Evolutionary conservation across 2,329 filamentous ascomycete species (phyloP).

Genomic region (Huntiella abstrusa): DNA sequence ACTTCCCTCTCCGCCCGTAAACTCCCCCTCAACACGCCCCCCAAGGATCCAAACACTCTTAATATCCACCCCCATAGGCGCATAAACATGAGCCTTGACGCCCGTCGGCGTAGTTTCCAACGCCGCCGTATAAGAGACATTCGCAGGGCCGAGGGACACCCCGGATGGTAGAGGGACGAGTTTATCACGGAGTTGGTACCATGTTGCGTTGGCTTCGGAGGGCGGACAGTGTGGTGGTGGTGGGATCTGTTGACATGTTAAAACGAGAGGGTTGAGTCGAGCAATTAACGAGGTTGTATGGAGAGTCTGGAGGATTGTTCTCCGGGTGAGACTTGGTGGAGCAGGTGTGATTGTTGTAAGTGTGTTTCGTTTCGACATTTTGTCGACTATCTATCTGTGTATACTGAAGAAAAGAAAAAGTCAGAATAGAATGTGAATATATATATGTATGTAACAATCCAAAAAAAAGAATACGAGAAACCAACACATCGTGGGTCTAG

Average conservation of each 20-base stretch:
- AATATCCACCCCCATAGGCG: conserved; percentile 64
- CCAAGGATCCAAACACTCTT: conserved; percentile 59
- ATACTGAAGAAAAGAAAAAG: neutral
- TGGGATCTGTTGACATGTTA: conserved; percentile 48
- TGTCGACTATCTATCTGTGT: conserved; percentile 12
- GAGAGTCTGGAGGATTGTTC: conserved; percentile 55
- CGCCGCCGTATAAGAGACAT: conserved; percentile 56
- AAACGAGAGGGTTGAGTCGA: conserved; percentile 67
- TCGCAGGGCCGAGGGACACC: conserved; percentile 26
- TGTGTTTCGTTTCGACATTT: conserved; percentile 49
- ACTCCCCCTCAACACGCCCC: conserved; percentile 52
- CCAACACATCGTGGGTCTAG: neutral
- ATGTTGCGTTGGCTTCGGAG: conserved; percentile 50
- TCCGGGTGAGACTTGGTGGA: conserved; percentile 46
- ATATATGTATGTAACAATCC: neutral
- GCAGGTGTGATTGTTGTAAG: conserved; percentile 69
- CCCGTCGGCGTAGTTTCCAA: conserved; percentile 59
- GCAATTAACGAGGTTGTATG: conserved; percentile 72
- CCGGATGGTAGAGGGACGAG: conserved; percentile 56
- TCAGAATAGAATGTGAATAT: neutral
- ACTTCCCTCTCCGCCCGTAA: conserved; percentile 28
- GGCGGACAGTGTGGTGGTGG: conserved; percentile 45
- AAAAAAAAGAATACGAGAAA: neutral
- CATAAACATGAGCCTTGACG: conserved; percentile 67
- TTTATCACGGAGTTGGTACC: conserved; percentile 66